Base-by-base conservation (phyloP, 306 rosid species). In the Clitoria ternatea region DNA sequence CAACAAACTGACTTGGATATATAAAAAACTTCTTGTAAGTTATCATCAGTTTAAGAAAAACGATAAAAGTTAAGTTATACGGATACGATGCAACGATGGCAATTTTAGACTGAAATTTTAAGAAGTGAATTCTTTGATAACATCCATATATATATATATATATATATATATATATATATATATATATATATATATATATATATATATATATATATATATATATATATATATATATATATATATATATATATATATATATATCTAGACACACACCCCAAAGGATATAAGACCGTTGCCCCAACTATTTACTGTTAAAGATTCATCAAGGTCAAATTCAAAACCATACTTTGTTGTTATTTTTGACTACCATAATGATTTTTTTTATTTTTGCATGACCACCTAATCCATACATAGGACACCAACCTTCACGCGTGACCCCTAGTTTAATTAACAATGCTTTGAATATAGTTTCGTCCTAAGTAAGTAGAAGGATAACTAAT, bases 71-170 rank as follows among this genome's bases (percentile, higher is more conserved):
- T 32, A 57, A 66, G 30, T 7, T 23, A 23, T 1, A 32, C 2
- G 19, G 9, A 57, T 12, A 17, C 36, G 59, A 56, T 56, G 33
- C 5, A 26, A 35, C 65, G 18, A 69, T 56, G 62, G 48, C 75
- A 66, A 49, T 32, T n/a, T 35, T 18, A 60, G 73, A 74, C 75
- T 63, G 72, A 80, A 59, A 80, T 37, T 78, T 82, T 82, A 75
- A 75, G 76, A 83, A 50, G 24, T 48, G 26, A 66, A 57, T 64
- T 52, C 82, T 69, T 82, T 65, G 83, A 76, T 62, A 80, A 54
- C 54, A 80, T 80, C 86, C 55, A n/a, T n/a, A n/a, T n/a, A n/a
- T n/a, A n/a, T n/a, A n/a, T n/a, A n/a, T n/a, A n/a, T n/a, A n/a
- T n/a, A n/a, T n/a, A n/a, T n/a, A n/a, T n/a, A n/a, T n/a, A n/a